Base-by-base conservation (phyloP, 192 early-diverging fungal species). In the Coemansia sp. region DNA sequence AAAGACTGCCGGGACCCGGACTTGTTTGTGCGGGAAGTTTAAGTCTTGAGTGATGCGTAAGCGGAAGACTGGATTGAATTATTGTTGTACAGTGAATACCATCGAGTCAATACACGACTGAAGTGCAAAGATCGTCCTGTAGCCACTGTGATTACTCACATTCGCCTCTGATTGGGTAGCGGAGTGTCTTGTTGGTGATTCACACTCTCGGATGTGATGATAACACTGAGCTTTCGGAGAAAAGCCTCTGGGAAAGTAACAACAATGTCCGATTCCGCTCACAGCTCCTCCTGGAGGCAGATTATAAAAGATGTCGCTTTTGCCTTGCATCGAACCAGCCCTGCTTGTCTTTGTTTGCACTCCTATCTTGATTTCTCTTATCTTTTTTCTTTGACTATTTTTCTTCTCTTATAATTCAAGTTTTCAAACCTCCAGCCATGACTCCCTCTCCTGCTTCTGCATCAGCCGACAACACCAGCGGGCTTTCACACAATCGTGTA, bases 401-500 rank as follows among this genome's bases (percentile, higher is more conserved):
- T 37, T 34, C 39, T 37, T 44, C 38, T 38, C 22, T 8, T 22
- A 12, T 33, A 43, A 40, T 49, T 1, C 45, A 17, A 14, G 3
- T 44, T 42, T 24, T 11, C n/a, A 38, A 13, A 21, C 40, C n/a
- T 11, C 25, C 21, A 21, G 9, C 17, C 2, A 23, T 52, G 64
- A 49, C 63, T 11, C 56, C 61, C 43, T 38, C 53, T 18, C 9
- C 60, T 50, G 41, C 41, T 17, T n/a, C 41, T 17, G 45, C n/a
- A 17, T 23, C n/a, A 2, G 27, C 27, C 27, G 27, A 30, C 27
- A 52, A n/a, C 9, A n/a, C 23, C 13, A 22, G 58, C 17, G 62
- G 61, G 22, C 63, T 61, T 10, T 43, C 73, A 11, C 51, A 72
- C 22, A 56, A 55, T 52, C 76, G 76, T 37, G 85, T 84, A 55